Conservation (phyloP, 192 early-diverging fungal species). For the Nowakowskiella sp. region DNA sequence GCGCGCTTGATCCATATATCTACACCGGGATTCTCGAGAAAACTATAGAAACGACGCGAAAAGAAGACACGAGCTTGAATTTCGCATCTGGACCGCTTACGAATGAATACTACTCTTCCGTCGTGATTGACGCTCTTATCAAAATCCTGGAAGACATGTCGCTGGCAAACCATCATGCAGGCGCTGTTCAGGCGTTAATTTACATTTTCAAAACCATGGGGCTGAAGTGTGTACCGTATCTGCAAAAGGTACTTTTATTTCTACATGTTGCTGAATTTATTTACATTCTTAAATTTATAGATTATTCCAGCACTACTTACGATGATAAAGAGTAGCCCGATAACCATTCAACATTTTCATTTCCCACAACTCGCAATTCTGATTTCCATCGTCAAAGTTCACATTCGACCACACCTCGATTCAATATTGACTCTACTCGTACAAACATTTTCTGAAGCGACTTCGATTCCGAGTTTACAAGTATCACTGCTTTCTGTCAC, state of each 20-base stretch:
- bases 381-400: conserved; percentile 75
- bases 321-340: conserved; percentile 77
- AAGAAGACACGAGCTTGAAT: conserved; percentile 16
- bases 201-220: conserved; percentile 87
- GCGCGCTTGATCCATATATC: conserved; percentile 90
- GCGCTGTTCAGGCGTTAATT: conserved; percentile 84
- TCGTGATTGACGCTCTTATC: conserved; percentile 79
- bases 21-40: conserved; percentile 39
- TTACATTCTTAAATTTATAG: conserved; percentile 22
- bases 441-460: no score
- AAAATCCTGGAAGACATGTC: conserved; percentile 79
- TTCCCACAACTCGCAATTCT: conserved; percentile 80
- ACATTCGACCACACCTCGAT: no score
- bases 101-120: conserved; percentile 84
- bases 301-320: conserved; percentile 83
- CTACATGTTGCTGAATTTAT: conserved; percentile 5
- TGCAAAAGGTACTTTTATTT: conserved; percentile 59
- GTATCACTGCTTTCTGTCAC: no score
- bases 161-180: conserved; percentile 71
- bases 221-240: conserved; percentile 79
- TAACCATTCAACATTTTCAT: conserved; percentile 76
- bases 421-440: no score
- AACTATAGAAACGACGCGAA: conserved; percentile 19
- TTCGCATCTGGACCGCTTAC: conserved; percentile 59
- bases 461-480: no score